These are phyloP conservation scores for Penicillium subrubescens DNA, from an alignment of 495 filamentous ascomycete species.

Conservation along the genomic window DNA sequence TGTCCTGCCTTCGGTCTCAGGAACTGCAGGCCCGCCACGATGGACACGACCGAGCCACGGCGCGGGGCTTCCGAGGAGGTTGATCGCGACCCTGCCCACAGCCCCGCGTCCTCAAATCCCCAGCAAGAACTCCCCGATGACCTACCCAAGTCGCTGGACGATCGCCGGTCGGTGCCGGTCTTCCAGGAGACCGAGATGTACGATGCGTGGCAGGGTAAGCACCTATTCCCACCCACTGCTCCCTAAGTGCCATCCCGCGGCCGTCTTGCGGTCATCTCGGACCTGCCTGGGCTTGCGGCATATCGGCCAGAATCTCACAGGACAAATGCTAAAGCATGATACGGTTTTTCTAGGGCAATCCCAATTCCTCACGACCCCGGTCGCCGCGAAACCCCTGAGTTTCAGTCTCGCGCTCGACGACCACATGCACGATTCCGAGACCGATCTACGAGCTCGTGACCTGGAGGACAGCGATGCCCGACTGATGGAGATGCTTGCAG, in stretches of 20 bases:
- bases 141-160: conserved; percentile 87
- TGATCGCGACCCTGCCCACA: conserved; percentile 27
- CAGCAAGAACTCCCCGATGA: conserved; percentile 72
- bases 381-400: conserved; percentile 76
- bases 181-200: conserved; percentile 90
- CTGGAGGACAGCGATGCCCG: conserved; percentile 82
- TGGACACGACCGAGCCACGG: conserved; percentile 43
- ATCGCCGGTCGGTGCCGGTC: conserved; percentile 67
- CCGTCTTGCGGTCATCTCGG: not conserved
- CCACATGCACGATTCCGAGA: conserved; percentile 49
- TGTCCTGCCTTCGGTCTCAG: conserved; percentile 22
- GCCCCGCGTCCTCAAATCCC: conserved; percentile 25
- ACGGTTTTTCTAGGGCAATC: conserved; percentile 70
- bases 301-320: not conserved
- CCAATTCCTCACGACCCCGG: conserved; percentile 85
- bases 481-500: conserved; percentile 93
- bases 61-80: conserved; percentile 41
- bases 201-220: conserved; percentile 95
- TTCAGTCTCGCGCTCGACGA: conserved; percentile 87
- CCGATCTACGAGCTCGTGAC: conserved; percentile 39
- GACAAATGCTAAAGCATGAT: not conserved
- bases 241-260: conserved; percentile 6
- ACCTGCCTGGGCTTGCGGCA: not conserved
- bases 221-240: not conserved
- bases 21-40: conserved; percentile 31